Percentiles rank a stretch among this genome's conserved stretches.
phyloP scores from a whole-genome alignment of 2,329 filamentous ascomycete genomes.

The Verticillium tricorpus region DNA sequence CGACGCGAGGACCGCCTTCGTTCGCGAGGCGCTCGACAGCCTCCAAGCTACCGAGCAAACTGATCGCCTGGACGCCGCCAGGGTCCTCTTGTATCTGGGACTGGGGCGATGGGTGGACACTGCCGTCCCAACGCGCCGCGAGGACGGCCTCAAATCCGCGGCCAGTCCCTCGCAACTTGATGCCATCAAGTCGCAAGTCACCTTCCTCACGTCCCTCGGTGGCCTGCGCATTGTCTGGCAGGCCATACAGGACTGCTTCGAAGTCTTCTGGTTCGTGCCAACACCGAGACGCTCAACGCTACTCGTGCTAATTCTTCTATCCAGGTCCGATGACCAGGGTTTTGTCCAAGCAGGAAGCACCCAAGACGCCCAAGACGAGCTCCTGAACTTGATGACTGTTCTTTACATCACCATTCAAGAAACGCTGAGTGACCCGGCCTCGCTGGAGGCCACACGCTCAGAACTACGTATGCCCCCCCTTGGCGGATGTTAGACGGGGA shows the following conservation, averaged over 20 bases:
- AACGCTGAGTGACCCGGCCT: conserved; percentile 45
- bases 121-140: conserved; percentile 42
- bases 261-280: conserved; percentile 45
- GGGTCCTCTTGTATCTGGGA: conserved; percentile 55
- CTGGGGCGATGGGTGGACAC: conserved; percentile 69
- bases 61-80: conserved; percentile 48
- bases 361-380: conserved; percentile 53
- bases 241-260: conserved; percentile 43
- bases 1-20: conserved; percentile 52
- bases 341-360: conserved; percentile 32
- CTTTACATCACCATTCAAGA: conserved; percentile 58
- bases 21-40: conserved; percentile 46
- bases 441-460: conserved; percentile 39
- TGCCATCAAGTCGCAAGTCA: conserved; percentile 52
- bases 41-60: conserved; percentile 41
- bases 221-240: conserved; percentile 49
- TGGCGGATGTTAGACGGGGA: neutral
- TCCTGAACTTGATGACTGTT: conserved; percentile 60
- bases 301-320: conserved; percentile 2
- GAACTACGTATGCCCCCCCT: conserved; percentile 44
- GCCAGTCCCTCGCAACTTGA: conserved; percentile 54
- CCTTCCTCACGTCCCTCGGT: conserved; percentile 45
- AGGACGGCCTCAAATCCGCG: conserved; percentile 38
- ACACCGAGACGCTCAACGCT: conserved; percentile 10
- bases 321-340: conserved; percentile 43